phyloP scores from a whole-genome alignment of 345 rosid genomes.

The Populus simonii region DNA sequence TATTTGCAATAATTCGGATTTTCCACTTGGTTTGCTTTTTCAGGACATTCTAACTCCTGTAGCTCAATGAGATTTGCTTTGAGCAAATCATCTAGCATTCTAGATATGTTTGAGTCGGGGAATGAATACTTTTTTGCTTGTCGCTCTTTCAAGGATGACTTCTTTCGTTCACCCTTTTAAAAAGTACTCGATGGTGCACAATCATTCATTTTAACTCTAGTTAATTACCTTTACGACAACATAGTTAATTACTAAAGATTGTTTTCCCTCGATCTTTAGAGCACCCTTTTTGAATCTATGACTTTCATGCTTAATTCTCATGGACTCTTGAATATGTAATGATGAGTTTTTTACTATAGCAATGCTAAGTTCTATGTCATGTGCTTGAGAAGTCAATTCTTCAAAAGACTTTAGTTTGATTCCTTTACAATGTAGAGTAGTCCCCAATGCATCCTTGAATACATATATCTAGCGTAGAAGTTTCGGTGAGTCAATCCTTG shows the following conservation, averaged over 20 bases:
- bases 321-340: too few relatives aligned
- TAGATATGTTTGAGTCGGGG: background rate
- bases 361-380: background rate
- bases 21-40: background rate
- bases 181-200: too few relatives aligned
- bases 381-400: too few relatives aligned
- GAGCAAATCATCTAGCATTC: background rate
- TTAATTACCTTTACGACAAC: too few relatives aligned
- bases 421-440: background rate
- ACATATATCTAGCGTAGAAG: background rate
- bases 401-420: too few relatives aligned
- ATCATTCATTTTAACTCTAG: too few relatives aligned
- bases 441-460: background rate
- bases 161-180: background rate
- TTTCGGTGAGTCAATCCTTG: accelerated
- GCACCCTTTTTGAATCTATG: background rate
- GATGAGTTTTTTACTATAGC: too few relatives aligned
- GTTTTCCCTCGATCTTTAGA: background rate
- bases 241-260: background rate
- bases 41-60: background rate
- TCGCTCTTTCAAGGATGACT: background rate
- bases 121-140: background rate
- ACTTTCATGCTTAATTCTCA: background rate
- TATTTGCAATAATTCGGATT: too few relatives aligned
- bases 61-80: background rate